Evolutionary conservation across 148 eudicot genomes (phyloP), one percentile per base, ranked within the genome.

Genomic region (Linanthus parryae): DNA sequence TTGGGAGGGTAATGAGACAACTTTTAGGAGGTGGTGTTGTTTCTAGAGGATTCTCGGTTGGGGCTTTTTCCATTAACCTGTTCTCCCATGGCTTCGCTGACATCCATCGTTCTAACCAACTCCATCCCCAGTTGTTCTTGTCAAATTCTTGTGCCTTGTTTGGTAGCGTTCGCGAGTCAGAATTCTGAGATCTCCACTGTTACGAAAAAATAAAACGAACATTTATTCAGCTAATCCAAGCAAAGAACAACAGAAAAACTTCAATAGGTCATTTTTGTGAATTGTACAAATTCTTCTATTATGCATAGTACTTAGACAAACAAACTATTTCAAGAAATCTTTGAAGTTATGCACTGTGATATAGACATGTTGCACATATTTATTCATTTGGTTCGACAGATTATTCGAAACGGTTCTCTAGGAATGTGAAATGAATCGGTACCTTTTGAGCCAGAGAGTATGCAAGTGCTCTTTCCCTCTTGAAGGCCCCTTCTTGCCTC

Each of bases 101-200:
- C 98, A 91, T 91, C 98, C 98, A 91, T 14, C 94, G 72, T 50
- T 88, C 99, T 41, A 92, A 67, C 99, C 99, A 92, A 66, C 88
- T 92, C 99, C 90, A 83, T 12, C 85, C 79, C 73, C 81, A 86
- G 57, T 69, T 78, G 64, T 59, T 88, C 57, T 77, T 78, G 38
- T 94, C 88, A 6, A 72, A 53, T 18, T 72, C 77, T n/a, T n/a
- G 0, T 67, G 52, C 25, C 56, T 60, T 64, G 69, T 85, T 34
- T 17, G 21, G 74, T 66, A n/a, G 47, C 38, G 50, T 59, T 44
- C 62, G 57, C 3, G 69, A 30, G 36, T 64, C 76, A 38, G 58
- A 54, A 35, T 24, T 67, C 5, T 80, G 90, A 69, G 80, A 62
- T 62, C 65, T 88, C 67, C 67, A 70, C 61, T 92, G 94, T 82